Conservation (phyloP, 1,284 basidiomycete species). For the Leccinum pseudoinsigne region DNA sequence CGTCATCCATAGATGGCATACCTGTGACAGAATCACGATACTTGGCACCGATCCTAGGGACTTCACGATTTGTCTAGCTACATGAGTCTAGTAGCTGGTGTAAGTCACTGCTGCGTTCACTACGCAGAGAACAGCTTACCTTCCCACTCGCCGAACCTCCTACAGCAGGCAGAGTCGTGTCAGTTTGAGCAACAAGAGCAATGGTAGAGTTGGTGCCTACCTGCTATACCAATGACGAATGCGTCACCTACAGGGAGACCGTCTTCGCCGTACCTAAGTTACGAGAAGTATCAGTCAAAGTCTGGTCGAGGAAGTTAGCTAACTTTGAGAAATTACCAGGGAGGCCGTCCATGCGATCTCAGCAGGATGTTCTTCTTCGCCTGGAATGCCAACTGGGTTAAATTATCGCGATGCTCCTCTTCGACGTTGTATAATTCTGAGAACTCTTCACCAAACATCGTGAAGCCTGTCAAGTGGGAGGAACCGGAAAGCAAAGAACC, state of each 20-base stretch:
- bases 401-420: conserved; percentile 19
- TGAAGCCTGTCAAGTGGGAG: conserved; percentile 4
- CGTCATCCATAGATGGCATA: conserved; percentile 27
- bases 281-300: conserved; percentile 14
- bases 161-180: conserved; percentile 28
- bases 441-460: conserved; percentile 33
- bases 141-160: conserved; percentile 94
- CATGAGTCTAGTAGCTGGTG: conserved; percentile 67
- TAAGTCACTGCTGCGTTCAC: conserved; percentile 13
- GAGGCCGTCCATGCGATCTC: conserved; percentile 78
- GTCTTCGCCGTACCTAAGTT: conserved; percentile 70
- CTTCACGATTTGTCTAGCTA: conserved; percentile 86
- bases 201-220: conserved; percentile 51
- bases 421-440: conserved; percentile 20
- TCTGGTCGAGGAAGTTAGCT: conserved; percentile 5
- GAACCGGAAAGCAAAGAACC: background rate
- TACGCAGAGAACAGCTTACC: conserved; percentile 43
- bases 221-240: conserved; percentile 94
- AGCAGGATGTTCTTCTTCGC: conserved; percentile 75
- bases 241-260: conserved; percentile 70
- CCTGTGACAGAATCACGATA: conserved; percentile 87
- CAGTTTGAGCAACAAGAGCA: conserved; percentile 22
- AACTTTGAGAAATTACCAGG: conserved; percentile 55
- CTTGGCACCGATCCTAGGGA: conserved; percentile 84
- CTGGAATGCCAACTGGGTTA: conserved; percentile 23